These are phyloP conservation scores for Kwoniella shivajii DNA, from an alignment of 1,284 basidiomycete species.

Conservation along the genomic window DNA sequence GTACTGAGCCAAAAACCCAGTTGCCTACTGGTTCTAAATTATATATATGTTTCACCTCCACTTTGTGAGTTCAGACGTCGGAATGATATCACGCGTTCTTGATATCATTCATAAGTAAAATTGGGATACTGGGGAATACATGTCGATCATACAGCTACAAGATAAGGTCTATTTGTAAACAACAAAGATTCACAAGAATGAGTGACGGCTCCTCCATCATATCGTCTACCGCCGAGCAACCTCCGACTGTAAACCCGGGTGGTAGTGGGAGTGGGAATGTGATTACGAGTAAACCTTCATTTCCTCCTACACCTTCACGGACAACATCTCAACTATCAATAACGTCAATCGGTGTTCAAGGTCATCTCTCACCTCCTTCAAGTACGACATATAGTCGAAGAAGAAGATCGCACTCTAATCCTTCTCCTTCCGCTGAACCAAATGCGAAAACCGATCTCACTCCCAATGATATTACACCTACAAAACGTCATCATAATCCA, in stretches of 20 bases:
- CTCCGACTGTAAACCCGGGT: too few species aligned
- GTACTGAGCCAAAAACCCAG: too few species aligned
- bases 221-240: too few species aligned
- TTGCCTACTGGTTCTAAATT: too few species aligned
- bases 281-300: neutral
- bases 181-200: too few species aligned
- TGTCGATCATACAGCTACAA: too few species aligned
- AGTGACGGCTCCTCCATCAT: too few species aligned
- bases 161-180: too few species aligned
- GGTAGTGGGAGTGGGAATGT: too few species aligned
- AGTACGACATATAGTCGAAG: neutral
- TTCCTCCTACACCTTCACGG: conserved; percentile 26
- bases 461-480: conserved; percentile 11
- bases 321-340: conserved; percentile 33
- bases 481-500: neutral
- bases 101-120: too few species aligned
- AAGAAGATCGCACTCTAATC: neutral
- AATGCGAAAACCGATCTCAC: neutral
- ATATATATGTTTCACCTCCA: too few species aligned
- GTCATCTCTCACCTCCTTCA: conserved; percentile 1
- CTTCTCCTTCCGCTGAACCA: neutral
- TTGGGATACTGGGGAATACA: too few species aligned
- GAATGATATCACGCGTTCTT: neutral
- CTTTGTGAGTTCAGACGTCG: neutral
- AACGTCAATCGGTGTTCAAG: conserved; percentile 28